Percentiles rank a stretch among this genome's conserved stretches.
Evolutionary conservation across 2,329 filamentous ascomycete genomes (phyloP).

Genomic region (Aspergillus brasiliensis): DNA sequence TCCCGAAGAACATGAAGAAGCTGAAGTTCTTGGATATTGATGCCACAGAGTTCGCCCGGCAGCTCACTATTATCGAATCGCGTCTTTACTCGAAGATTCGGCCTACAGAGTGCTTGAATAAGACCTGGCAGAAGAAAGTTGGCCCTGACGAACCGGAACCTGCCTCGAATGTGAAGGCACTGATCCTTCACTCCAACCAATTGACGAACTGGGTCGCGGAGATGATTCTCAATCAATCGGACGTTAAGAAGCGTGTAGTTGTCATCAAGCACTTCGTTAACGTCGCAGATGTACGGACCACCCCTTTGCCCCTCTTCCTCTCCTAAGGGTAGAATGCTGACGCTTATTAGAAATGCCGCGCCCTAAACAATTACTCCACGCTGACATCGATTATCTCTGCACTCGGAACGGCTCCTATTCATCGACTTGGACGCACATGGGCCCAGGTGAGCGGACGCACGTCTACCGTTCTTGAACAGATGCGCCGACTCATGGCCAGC

Average conservation of each 20-base stretch:
- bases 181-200: constrained; percentile 97
- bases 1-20: constrained; percentile 99
- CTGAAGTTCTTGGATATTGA: constrained; percentile 98
- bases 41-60: constrained; percentile 91
- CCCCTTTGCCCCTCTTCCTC: background rate
- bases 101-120: constrained; percentile 93
- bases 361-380: constrained; percentile 94
- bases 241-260: constrained; percentile 93
- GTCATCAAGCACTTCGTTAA: constrained; percentile 98
- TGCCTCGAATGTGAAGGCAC: constrained; percentile 89
- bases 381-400: constrained; percentile 97
- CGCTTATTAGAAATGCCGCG: constrained; percentile 76
- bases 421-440: constrained; percentile 92
- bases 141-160: constrained; percentile 70
- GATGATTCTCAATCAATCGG: constrained; percentile 93
- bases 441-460: constrained; percentile 87
- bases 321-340: constrained; percentile 15
- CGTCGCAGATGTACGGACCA: constrained; percentile 75
- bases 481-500: constrained; percentile 93
- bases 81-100: constrained; percentile 94
- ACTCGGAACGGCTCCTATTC: constrained; percentile 89
- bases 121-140: constrained; percentile 98
- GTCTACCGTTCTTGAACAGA: constrained; percentile 76
- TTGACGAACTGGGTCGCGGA: constrained; percentile 99
- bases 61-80: constrained; percentile 95